phyloP scores from a whole-genome alignment of 78 protist species.

The Cavenderia fasciculata region DNA sequence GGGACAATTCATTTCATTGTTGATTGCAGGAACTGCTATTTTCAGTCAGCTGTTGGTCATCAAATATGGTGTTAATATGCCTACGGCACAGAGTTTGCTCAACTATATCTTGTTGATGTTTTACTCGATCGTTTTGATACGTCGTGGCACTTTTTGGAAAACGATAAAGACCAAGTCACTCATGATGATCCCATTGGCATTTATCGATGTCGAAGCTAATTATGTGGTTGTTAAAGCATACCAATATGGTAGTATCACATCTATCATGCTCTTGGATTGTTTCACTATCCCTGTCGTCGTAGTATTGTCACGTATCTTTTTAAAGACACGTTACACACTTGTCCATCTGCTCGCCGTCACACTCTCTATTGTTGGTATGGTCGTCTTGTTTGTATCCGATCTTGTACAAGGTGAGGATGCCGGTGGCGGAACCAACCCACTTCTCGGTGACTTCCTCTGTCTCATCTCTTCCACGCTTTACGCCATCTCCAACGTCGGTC shows the following conservation, averaged over 20 bases:
- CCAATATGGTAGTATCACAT: slow-evolving; percentile 81
- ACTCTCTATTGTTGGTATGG: slow-evolving; percentile 79
- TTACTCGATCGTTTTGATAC: slow-evolving; percentile 25
- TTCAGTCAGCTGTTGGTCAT: slow-evolving; percentile 53
- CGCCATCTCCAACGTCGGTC: slow-evolving; percentile 87
- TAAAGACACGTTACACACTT: slow-evolving; percentile 51
- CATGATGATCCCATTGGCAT: slow-evolving; percentile 55
- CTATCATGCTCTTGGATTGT: slow-evolving; percentile 83
- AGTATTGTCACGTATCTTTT: slow-evolving; percentile 60
- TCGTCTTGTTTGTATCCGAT: slow-evolving; percentile 68
- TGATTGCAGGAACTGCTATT: slow-evolving; percentile 81
- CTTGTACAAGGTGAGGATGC: slow-evolving; percentile 30
- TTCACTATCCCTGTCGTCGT: slow-evolving; percentile 86
- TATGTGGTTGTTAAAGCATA: slow-evolving; percentile 83
- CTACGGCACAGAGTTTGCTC: slow-evolving; percentile 77
- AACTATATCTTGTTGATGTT: slow-evolving; percentile 68
- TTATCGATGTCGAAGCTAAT: slow-evolving; percentile 92
- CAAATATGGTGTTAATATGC: slow-evolving; percentile 56
- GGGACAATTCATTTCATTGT: slow-evolving; percentile 83
- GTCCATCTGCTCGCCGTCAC: slow-evolving; percentile 74
- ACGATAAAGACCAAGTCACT: slow-evolving; percentile 38
- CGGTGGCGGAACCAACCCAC: slow-evolving; percentile 51
- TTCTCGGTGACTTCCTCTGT: slow-evolving; percentile 79
- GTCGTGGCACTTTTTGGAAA: slow-evolving; percentile 46
- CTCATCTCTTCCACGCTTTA: slow-evolving; percentile 69